Base-by-base conservation (phyloP, 1,284 basidiomycete genomes). In the Ceratobasidium sp. region DNA sequence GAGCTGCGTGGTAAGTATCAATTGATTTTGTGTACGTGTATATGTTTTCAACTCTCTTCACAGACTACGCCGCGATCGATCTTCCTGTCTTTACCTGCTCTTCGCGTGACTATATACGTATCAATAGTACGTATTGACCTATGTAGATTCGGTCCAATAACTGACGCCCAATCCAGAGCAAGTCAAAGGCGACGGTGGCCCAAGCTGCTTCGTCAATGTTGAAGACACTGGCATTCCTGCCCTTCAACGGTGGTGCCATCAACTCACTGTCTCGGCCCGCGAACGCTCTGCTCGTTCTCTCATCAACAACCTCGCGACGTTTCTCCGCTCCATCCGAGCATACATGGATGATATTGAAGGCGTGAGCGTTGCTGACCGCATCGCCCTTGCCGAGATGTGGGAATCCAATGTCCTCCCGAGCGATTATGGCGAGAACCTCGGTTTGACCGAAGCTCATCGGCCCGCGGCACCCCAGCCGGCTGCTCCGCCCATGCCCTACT, bases 41-140 rank as follows among this genome's bases (percentile, higher is more conserved):
- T 28, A 10, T 9, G 26, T 53, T 30, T 3, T 16, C 26, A 53
- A 53, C 1, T 6, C 26, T 45, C 9, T 59, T 73, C 36, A 6
- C 36, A 88, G 87, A 89, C 76, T 88, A 88, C 74, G 82, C 84
- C 28, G 82, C 81, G 0, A 87, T 89, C 67, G 81, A 88, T 73
- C 82, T 89, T 3, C 88, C 88, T 2, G 87, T 88, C 12, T 89
- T 89, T 79, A 87, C 87, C 6, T 85, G 83, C 72, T 88, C 87
- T 0, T 84, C 86, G 32, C 83, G 87, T 16, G 87, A 89, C 77
- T 89, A 89, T 75, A 83, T 88, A 32, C 80, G 86, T 52, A 76
- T 87, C 34, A 86, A 83, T 75, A 82, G 85, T 84, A 75, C 62
- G 80, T 67, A 36, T n/a, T 12, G 53, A 43, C 8, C 9, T 23